A percentile compares a stretch with the other conserved stretches of the same genome.
These are phyloP conservation scores for bread wheat (Triticum aestivum) DNA, from an alignment of 176 grass and related monocot genomes.

Conservation along the genomic window DNA sequence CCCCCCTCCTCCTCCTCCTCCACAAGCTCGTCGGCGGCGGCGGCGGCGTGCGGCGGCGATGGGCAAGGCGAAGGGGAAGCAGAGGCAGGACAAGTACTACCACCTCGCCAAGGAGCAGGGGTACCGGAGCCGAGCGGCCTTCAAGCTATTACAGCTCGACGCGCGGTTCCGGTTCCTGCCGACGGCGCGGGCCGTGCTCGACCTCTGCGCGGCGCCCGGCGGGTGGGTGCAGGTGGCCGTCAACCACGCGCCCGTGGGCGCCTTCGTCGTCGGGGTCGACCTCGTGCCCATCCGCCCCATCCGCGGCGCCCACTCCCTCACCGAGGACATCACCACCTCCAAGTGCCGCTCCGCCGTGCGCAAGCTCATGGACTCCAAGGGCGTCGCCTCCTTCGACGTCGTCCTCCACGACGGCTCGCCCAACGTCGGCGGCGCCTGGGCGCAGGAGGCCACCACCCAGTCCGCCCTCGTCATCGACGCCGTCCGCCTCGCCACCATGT, in stretches of 20 bases:
- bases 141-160: slow-evolving; percentile 97
- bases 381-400: slow-evolving; percentile 63
- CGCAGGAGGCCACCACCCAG: slow-evolving; percentile 88
- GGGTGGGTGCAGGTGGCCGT: slow-evolving; percentile 96
- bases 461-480: slow-evolving; percentile 79
- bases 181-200: slow-evolving; percentile 74
- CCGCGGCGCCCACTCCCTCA: slow-evolving; percentile 77
- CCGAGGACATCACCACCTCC: slow-evolving; percentile 89
- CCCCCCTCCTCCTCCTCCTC: neutral
- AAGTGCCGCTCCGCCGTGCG: slow-evolving; percentile 75
- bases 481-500: slow-evolving; percentile 66
- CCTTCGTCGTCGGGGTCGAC: slow-evolving; percentile 82
- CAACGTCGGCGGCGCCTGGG: slow-evolving; percentile 87
- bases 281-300: slow-evolving; percentile 86
- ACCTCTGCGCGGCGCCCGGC: slow-evolving; percentile 89
- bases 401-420: slow-evolving; percentile 94
- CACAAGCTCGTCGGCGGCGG: slow-evolving; percentile 21
- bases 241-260: slow-evolving; percentile 61
- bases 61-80: slow-evolving; percentile 97
- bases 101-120: slow-evolving; percentile 90
- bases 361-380: slow-evolving; percentile 76
- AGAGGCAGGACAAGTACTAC: slow-evolving; percentile 89
- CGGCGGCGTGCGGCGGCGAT: slow-evolving; percentile 28
- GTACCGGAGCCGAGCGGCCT: slow-evolving; percentile 79
- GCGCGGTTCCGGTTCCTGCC: slow-evolving; percentile 83